phyloP scores from a whole-genome alignment of 768 basidiomycete genomes.

The Tricholoma matsutake region DNA sequence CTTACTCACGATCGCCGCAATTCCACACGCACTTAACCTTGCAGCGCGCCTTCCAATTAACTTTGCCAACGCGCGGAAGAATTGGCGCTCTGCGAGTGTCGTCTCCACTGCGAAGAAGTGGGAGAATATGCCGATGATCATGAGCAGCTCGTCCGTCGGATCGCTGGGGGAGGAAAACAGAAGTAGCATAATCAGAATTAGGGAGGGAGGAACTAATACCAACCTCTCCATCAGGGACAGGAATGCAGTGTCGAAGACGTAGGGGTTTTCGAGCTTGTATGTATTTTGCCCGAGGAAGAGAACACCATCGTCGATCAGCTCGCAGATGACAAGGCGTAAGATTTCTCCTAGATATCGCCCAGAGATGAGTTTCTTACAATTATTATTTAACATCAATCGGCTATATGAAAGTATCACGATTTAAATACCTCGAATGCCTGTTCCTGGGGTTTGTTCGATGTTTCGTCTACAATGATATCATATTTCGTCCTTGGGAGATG shows the following conservation, averaged over 20 bases:
- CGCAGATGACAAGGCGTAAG: constrained; percentile 89
- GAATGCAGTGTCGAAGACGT: constrained; percentile 95
- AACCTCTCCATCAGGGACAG: constrained; percentile 95
- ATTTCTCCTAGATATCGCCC: constrained; percentile 97
- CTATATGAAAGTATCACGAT: not conserved
- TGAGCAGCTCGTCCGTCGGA: constrained; percentile 93
- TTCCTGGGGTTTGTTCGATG: constrained; percentile 94
- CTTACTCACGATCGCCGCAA: constrained; percentile 94
- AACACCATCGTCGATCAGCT: constrained; percentile 95
- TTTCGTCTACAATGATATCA: constrained; percentile 87
- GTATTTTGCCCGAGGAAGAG: constrained; percentile 98
- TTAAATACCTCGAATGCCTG: constrained; percentile 81
- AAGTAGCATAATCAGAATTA: not conserved
- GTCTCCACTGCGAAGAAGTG: constrained; percentile 98
- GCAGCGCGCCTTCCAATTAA: constrained; percentile 89
- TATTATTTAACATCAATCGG: not conserved
- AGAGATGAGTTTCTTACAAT: constrained; percentile 83
- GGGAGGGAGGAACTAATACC: constrained; percentile 3
- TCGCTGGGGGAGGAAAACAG: constrained; percentile 49
- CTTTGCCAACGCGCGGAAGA: constrained; percentile 92
- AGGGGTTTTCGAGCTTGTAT: constrained; percentile 94
- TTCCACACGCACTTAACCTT: constrained; percentile 89
- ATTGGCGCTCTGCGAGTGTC: constrained; percentile 92
- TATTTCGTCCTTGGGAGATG: constrained; percentile 95
- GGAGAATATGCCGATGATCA: constrained; percentile 95